phyloP scores from a whole-genome alignment of 129 eudicot species.

The Glebionis coronaria region DNA sequence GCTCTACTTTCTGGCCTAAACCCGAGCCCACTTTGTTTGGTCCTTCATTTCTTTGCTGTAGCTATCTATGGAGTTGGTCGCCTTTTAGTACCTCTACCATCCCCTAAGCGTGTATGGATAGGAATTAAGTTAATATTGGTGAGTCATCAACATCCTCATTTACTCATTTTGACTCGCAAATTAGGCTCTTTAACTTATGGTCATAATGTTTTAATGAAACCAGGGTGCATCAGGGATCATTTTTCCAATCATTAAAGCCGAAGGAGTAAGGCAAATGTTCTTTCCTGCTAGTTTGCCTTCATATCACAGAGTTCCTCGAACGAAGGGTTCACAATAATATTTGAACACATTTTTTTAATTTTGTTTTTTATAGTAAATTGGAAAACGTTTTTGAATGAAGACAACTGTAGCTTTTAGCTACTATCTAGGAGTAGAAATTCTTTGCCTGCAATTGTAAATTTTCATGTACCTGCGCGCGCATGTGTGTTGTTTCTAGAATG shows the following conservation, averaged over 20 bases:
- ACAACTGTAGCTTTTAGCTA: neutral
- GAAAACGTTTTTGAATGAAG: neutral
- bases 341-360: neutral
- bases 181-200: neutral
- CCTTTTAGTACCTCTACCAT: slow-evolving; percentile 54
- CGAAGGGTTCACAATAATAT: slow-evolving; percentile 20
- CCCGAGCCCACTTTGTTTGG: slow-evolving; percentile 47
- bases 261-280: slow-evolving; percentile 77
- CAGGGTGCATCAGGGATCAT: slow-evolving; percentile 67
- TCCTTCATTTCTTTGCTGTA: slow-evolving; percentile 58
- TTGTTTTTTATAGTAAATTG: too few species aligned
- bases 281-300: slow-evolving; percentile 62
- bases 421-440: slow-evolving; percentile 1
- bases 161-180: neutral
- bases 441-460: slow-evolving; percentile 6
- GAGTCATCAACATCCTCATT: slow-evolving; percentile 15
- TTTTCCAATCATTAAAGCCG: slow-evolving; percentile 57
- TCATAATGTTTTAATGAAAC: slow-evolving; percentile 5
- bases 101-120: slow-evolving; percentile 50
- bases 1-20: slow-evolving; percentile 57
- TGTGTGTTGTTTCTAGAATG: neutral
- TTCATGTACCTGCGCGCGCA: neutral
- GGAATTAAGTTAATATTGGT: slow-evolving; percentile 55
- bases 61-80: slow-evolving; percentile 61
- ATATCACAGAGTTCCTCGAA: slow-evolving; percentile 40